A percentile compares a stretch with the other conserved stretches of the same genome.
phyloP scores from a whole-genome alignment of 139 green algal genomes.

The Trebouxia sp. region DNA sequence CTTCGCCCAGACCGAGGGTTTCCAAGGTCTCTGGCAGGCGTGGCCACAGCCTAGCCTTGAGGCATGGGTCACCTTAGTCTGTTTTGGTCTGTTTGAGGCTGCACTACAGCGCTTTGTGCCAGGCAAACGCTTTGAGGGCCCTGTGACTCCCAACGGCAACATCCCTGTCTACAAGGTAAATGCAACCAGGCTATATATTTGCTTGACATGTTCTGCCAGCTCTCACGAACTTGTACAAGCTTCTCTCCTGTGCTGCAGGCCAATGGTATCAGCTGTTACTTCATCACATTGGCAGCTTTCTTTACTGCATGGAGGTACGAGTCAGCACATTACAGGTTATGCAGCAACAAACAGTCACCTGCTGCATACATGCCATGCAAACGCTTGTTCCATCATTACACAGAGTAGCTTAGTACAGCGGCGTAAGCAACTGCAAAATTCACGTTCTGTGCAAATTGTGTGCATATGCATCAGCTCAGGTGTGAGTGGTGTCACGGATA shows the following conservation, averaged over 20 bases:
- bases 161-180: constrained; percentile 67
- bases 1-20: constrained; percentile 16
- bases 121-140: constrained; percentile 54
- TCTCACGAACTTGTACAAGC: not conserved
- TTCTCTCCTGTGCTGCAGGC: constrained; percentile 38
- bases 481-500: too few species aligned
- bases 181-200: not conserved
- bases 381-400: too few species aligned
- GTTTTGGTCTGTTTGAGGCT: constrained; percentile 63
- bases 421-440: too few species aligned
- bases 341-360: too few species aligned
- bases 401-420: too few species aligned
- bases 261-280: constrained; percentile 58
- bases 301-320: constrained; percentile 40
- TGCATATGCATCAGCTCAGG: not conserved
- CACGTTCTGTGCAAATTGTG: not conserved
- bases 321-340: too few species aligned
- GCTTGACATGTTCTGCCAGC: not conserved
- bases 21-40: constrained; percentile 19
- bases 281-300: constrained; percentile 49
- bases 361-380: too few species aligned
- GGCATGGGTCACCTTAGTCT: constrained; percentile 47
- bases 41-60: constrained; percentile 40
- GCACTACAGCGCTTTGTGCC: constrained; percentile 59
- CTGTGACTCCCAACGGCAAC: constrained; percentile 67